Evolutionary conservation across 139 green algal genomes (phyloP), one percentile per base, ranked within the genome.

Genomic region (Haematococcus lacustris): DNA sequence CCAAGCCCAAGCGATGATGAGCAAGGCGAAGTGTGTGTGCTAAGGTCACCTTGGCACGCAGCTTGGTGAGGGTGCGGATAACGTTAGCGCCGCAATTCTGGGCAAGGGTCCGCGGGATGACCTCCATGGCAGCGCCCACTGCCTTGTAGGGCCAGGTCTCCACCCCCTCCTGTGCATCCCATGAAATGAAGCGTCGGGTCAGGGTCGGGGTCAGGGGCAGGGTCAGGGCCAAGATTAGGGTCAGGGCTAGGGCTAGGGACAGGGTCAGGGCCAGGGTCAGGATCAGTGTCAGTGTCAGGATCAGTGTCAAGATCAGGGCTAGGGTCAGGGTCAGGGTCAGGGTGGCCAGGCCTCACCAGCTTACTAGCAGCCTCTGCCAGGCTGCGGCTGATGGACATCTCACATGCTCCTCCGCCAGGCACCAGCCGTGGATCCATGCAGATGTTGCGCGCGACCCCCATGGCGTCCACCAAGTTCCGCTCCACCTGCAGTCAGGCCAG

Each of bases 61-160:
- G 82, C 85, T 98, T 97, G 67, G 95, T 99, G 47, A 99, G 82
- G n/a, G 90, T 97, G 57, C 95, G 84, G 78, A 99, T 98, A 28
- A 99, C 91, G 82, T 98, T 99, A 53, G 94, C 92, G 57, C 95
- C 95, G 80, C 95, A 99, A 87, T 99, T 99, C 73, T 98, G 90
- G 0, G 92, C 85, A 30, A 99, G 89, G 0, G 95, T 99, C 69
- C 95, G 83, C 1, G 95, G 95, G 71, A 99, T 98, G 43, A 98
- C 94, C 83, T 98, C 95, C 77, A 98, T 82, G 0, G 93, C 94
- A n/a, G 73, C 62, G 3, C 88, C 81, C 50, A 94, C 91, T 28
- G 87, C 87, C 70, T 81, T 87, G 83, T 93, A 95, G 0, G 92
- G 85, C 62, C 78, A 82, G 65, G 81, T 67, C 76, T 90, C 85